Evolutionary conservation across 2,329 filamentous ascomycete species (phyloP).

Genomic region (Ramichloridium luteum): DNA sequence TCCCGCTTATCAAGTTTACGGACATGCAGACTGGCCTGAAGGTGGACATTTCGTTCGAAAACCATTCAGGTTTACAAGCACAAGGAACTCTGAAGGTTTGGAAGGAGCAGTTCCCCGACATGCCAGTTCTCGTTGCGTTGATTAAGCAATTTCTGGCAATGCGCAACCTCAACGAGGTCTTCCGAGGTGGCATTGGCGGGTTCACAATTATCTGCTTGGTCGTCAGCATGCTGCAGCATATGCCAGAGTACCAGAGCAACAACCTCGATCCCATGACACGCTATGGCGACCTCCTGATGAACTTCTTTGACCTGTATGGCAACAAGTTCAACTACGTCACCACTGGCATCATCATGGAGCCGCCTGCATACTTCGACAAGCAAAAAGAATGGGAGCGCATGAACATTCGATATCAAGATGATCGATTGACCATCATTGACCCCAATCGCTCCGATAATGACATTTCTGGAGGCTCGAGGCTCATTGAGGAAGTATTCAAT

Average conservation of each 20-base stretch:
- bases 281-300: conserved; percentile 68
- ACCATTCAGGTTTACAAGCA: conserved; percentile 66
- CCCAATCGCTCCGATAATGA: conserved; percentile 79
- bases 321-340: conserved; percentile 59
- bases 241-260: conserved; percentile 56
- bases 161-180: conserved; percentile 82
- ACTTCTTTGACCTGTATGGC: conserved; percentile 84
- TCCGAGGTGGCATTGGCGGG: conserved; percentile 80
- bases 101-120: conserved; percentile 67
- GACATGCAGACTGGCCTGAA: conserved; percentile 67
- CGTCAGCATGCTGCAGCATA: conserved; percentile 71
- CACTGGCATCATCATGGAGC: conserved; percentile 63
- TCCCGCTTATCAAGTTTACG: conserved; percentile 85
- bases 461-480: conserved; percentile 73
- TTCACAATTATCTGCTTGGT: conserved; percentile 92
- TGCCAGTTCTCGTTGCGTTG: conserved; percentile 74
- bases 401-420: conserved; percentile 37
- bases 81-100: conserved; percentile 70
- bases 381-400: conserved; percentile 35
- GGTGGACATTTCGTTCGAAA: conserved; percentile 93
- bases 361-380: conserved; percentile 67
- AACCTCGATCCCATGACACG: conserved; percentile 51
- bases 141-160: conserved; percentile 90
- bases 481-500: conserved; percentile 54
- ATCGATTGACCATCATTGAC: conserved; percentile 78